Conservation (phyloP, 1,284 basidiomycete species). For the Austroboletus olivaceoglutinosus region DNA sequence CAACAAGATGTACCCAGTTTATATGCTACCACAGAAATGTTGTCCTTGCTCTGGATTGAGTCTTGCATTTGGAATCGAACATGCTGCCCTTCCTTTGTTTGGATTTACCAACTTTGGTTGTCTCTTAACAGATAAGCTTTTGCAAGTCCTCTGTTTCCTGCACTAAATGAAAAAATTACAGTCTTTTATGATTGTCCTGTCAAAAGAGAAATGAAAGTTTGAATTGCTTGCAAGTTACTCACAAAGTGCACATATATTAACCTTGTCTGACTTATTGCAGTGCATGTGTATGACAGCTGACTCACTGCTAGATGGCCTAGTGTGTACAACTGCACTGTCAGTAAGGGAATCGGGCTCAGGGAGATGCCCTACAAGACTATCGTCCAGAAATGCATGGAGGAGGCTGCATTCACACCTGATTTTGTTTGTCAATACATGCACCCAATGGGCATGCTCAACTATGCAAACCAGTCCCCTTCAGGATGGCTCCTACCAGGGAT, state of each 20-base stretch:
- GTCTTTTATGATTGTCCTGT: slow-evolving; percentile 23
- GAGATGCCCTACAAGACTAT: slow-evolving; percentile 35
- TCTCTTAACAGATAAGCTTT: slow-evolving; percentile 36
- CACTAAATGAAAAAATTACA: not conserved
- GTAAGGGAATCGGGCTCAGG: slow-evolving; percentile 37
- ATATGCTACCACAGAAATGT: slow-evolving; percentile 17
- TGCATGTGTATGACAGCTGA: too few species aligned
- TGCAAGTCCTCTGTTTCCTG: not conserved
- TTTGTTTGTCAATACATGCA: slow-evolving; percentile 32
- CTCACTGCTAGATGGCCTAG: slow-evolving; percentile 36
- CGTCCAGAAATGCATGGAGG: slow-evolving; percentile 41
- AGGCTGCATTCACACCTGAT: slow-evolving; percentile 38
- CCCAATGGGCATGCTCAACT: slow-evolving; percentile 26
- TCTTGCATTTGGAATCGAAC: slow-evolving; percentile 42
- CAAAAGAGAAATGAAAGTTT: slow-evolving; percentile 32
- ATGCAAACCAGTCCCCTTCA: not conserved
- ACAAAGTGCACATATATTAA: slow-evolving; percentile 40
- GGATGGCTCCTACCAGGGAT: not conserved
- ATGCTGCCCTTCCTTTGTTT: slow-evolving; percentile 44
- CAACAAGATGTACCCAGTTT: slow-evolving; percentile 27
- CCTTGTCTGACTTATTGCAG: not conserved
- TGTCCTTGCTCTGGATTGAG: not conserved
- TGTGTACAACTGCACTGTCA: slow-evolving; percentile 42
- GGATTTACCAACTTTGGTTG: slow-evolving; percentile 44
- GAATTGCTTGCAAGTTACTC: slow-evolving; percentile 41